Conservation (phyloP, 2,329 filamentous ascomycete genomes). For the Phyllosticta ampelicida region DNA sequence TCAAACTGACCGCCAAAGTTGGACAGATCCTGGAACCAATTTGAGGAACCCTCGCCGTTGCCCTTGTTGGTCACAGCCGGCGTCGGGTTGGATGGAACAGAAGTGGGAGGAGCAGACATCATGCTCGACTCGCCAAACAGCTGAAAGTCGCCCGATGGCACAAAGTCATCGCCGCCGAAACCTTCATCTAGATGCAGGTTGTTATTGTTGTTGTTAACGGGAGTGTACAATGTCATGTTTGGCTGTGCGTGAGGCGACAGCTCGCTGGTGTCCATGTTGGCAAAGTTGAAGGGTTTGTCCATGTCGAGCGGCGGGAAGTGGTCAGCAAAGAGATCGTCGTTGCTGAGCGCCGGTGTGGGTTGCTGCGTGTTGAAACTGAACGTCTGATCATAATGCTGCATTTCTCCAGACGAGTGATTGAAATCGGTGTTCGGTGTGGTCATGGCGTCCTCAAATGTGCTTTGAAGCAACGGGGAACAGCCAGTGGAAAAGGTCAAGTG, state of each 20-base stretch:
- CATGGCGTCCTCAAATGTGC: conserved; percentile 32
- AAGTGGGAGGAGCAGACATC: conserved; percentile 25
- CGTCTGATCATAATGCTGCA: conserved; percentile 47
- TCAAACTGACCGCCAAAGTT: conserved; percentile 29
- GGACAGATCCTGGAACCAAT: conserved; percentile 30
- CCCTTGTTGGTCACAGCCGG: conserved; percentile 14
- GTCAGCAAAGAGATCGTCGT: conserved; percentile 26
- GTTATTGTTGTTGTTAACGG: conserved; percentile 47
- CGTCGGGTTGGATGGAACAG: conserved; percentile 16
- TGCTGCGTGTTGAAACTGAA: conserved; percentile 50
- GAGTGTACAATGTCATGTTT: conserved; percentile 58
- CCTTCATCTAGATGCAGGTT: conserved; percentile 50
- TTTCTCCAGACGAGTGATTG: conserved; percentile 44
- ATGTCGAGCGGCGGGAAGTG: conserved; percentile 8
- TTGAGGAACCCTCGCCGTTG: conserved; percentile 18
- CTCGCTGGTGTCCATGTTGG: conserved; percentile 22
- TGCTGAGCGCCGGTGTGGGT: conserved; percentile 36
- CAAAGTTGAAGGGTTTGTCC: conserved; percentile 1
- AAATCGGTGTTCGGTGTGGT: conserved; percentile 41
- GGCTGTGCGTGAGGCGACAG: conserved; percentile 60
- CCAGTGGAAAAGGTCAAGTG: conserved; percentile 29
- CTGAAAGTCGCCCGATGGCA: conserved; percentile 47
- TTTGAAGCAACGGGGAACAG: conserved; percentile 31
- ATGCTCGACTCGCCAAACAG: conserved; percentile 25
- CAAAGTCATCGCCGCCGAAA: conserved; percentile 35